Conservation (phyloP, 352 stramenopile species). For the Pythium utonaiense region DNA sequence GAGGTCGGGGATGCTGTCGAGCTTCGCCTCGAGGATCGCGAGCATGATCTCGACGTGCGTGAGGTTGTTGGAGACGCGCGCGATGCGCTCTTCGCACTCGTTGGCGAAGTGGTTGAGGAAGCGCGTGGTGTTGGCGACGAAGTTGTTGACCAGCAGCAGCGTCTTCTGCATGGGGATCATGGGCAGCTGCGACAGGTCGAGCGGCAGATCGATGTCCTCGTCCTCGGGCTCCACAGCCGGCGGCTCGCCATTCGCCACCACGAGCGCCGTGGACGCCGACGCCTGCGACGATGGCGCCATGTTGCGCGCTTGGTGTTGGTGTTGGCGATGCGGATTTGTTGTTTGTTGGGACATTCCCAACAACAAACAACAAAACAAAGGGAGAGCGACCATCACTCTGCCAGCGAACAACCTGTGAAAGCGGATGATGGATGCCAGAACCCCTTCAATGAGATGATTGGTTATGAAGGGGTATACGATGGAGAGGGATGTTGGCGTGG, state of each 20-base stretch:
- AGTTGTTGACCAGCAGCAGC: conserved; percentile 85
- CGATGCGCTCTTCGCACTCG: conserved; percentile 80
- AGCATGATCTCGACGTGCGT: conserved; percentile 82
- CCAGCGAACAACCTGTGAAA: conserved; percentile 3
- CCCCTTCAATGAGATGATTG: background rate
- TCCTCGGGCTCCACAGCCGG: conserved; percentile 24
- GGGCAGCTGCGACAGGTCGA: conserved; percentile 77
- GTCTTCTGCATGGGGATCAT: conserved; percentile 74
- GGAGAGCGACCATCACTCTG: conserved; percentile 19
- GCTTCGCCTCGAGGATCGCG: conserved; percentile 81
- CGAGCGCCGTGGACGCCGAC: conserved; percentile 48
- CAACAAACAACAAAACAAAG: no score
- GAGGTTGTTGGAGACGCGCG: conserved; percentile 63
- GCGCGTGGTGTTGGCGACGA: conserved; percentile 79
- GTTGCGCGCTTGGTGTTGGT: background rate
- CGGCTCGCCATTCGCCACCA: conserved; percentile 31
- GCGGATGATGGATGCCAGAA: conserved; percentile 7
- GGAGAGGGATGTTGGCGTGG: background rate
- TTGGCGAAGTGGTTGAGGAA: conserved; percentile 87
- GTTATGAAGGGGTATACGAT: background rate
- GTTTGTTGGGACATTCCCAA: no score
- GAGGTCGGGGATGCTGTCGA: conserved; percentile 82
- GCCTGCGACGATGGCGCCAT: conserved; percentile 21
- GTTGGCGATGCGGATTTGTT: no score
- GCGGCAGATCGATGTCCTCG: conserved; percentile 62